Evolutionary conservation across 345 rosid species (phyloP), one percentile per base, ranked within the genome.

Genomic region (Populus deltoides): DNA sequence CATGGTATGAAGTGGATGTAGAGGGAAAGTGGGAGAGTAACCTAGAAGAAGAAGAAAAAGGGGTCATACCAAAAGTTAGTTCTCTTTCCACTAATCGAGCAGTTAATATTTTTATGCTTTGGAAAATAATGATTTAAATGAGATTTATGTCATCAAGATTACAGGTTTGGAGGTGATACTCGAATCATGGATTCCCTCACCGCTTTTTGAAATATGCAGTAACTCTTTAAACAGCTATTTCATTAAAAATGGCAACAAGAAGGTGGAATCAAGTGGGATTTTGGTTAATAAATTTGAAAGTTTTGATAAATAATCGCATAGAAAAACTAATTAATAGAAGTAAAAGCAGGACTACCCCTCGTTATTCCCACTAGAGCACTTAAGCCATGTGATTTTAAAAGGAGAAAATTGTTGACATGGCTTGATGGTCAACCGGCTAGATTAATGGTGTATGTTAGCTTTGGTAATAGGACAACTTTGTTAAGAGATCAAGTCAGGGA

Each of bases 401-500:
- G 72, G 66, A 13, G 67, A 9, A 41, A 71, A 49, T 55, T 69
- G 7, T 38, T 78, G 29, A 68, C 71, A 59, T 84, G 82, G 80
- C 80, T 84, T 45, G 78, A 75, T 61, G 68, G 47, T 24, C 84
- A 84, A 68, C 80, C 72, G 31, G 66, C 68, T 1, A 66, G 75
- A 16, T 84, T 82, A 13, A 80, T 84, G 16, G 8, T 81, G 62
- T 68, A 77, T 72, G 80, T 84, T 29, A 84, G 75, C 77, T 84
- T 84, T 75, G 84, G 86, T 8, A 84, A 82, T 38, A 81, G 86
- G 70, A 81, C 84, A 25, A 78, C 73, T 31, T 31, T 77, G 71
- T 71, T 78, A 39, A 72, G 82, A 75, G 82, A 81, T 63, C 86
- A 84, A 72, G 25, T 81, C 6, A 84, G 59, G 61, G 84, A 78